Conservation (phyloP, 2,329 filamentous ascomycete genomes). For the Aschersonia sp. region DNA sequence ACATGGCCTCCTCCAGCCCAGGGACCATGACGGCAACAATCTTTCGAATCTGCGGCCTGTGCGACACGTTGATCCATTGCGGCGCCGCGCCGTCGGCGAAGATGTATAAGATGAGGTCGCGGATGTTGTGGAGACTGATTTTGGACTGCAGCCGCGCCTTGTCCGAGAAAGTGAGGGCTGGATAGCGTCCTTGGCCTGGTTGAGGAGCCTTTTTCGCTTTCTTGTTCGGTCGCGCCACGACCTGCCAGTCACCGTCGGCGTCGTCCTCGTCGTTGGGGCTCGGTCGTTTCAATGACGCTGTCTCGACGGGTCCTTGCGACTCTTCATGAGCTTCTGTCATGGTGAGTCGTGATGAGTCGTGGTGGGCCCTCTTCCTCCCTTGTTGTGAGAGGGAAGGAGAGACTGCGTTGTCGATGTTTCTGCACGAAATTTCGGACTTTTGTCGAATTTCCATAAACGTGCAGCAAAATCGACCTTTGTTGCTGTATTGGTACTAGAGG, state of each 20-base stretch:
- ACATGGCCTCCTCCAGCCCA: conserved; percentile 82
- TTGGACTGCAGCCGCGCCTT: conserved; percentile 44
- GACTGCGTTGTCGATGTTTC: too few species aligned
- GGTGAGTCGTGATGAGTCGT: not conserved
- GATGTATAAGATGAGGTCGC: conserved; percentile 51
- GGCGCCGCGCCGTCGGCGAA: conserved; percentile 51
- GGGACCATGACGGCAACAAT: conserved; percentile 87
- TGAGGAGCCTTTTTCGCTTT: conserved; percentile 48
- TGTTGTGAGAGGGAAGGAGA: not conserved
- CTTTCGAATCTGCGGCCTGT: conserved; percentile 55
- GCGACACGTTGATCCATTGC: conserved; percentile 49
- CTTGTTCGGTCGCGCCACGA: conserved; percentile 38
- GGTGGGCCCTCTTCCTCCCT: not conserved
- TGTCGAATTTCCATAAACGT: too few species aligned
- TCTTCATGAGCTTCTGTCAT: conserved; percentile 5
- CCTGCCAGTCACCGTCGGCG: conserved; percentile 36
- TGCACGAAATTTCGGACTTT: too few species aligned
- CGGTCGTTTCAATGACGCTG: conserved; percentile 27
- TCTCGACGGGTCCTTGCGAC: conserved; percentile 4
- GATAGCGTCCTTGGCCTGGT: conserved; percentile 42
- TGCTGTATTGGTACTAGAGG: not conserved
- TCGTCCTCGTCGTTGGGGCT: conserved; percentile 26
- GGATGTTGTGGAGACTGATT: conserved; percentile 47
- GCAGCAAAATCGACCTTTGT: not conserved
- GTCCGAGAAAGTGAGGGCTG: conserved; percentile 41